These are phyloP conservation scores for Elymus sibiricus DNA, from an alignment of 176 grass and related monocot species.

Conservation along the genomic window DNA sequence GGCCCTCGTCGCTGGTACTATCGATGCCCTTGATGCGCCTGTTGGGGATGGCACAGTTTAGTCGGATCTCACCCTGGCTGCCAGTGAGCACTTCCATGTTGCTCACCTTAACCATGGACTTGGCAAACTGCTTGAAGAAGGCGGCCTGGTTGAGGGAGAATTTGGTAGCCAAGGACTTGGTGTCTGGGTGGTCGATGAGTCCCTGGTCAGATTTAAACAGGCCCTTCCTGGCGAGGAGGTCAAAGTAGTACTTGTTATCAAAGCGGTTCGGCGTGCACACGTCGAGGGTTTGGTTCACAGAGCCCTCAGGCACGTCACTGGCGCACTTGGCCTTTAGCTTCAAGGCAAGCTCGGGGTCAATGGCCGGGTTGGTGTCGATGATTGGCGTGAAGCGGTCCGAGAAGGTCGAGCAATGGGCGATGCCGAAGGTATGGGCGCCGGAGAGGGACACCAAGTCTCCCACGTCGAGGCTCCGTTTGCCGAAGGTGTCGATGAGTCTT, in stretches of 20 bases:
- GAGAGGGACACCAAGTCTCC: slow-evolving; percentile 53
- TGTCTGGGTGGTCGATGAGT: slow-evolving; percentile 6
- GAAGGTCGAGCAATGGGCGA: slow-evolving; percentile 34
- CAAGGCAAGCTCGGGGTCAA: not conserved
- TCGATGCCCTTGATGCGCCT: too few relatives aligned
- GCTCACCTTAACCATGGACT: too few relatives aligned
- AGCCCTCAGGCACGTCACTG: not conserved
- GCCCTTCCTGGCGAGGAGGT: slow-evolving; percentile 27
- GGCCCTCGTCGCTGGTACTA: too few relatives aligned
- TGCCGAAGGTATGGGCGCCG: slow-evolving; percentile 56
- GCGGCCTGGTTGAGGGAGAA: too few relatives aligned
- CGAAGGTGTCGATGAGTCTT: not conserved
- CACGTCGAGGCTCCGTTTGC: not conserved
- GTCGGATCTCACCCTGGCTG: too few relatives aligned
- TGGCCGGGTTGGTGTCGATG: slow-evolving; percentile 1
- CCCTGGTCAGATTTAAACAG: slow-evolving; percentile 43
- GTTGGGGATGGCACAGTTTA: too few relatives aligned
- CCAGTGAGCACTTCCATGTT: too few relatives aligned
- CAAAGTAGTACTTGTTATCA: slow-evolving; percentile 56
- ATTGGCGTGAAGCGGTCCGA: not conserved
- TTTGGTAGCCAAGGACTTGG: not conserved
- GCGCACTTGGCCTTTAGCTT: slow-evolving; percentile 26
- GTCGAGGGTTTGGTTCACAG: slow-evolving; percentile 6
- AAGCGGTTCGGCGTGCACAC: slow-evolving; percentile 28
- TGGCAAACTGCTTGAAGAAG: too few relatives aligned